Base-by-base conservation (phyloP, 2,329 filamentous ascomycete genomes). In the Fusarium tricinctum region DNA sequence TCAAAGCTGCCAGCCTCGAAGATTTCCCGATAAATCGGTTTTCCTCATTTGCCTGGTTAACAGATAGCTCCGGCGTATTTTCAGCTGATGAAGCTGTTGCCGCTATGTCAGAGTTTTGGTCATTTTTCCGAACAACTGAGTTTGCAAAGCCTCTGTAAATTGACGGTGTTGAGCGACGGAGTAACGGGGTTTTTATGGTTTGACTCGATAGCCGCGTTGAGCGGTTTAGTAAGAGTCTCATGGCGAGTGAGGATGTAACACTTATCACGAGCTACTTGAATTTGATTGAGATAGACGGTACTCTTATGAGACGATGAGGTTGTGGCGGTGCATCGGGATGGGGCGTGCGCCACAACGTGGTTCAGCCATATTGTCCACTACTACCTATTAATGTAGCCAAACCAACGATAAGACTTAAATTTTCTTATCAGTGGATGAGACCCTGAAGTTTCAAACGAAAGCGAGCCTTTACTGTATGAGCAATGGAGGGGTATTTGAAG, bases 1-100 rank as follows among this genome's bases (percentile, higher is more conserved):
- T 75, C 9, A 75, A 55, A n/a, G 72, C 62, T 4, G 72, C 60
- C 14, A 74, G 22, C n/a, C 72, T 67, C 2, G 72, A 73, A 2
- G 55, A 45, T 26, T 55, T 72, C 6, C n/a, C 58, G 2, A 13
- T n/a, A 12, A 38, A 32, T 12, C 54, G 26, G 3, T 46, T 17
- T 12, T 56, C 46, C 10, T 43, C 14, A 1, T 42, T 45, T 14
- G 20, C 20, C 42, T 33, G 19, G 3, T 22, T 42, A 23, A 42
- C 14, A 2, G 26, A 23, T 8, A 17, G 38, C 10, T 59, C 26
- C 8, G 35, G 5, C 8, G 47, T 38, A 17, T n/a, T 49, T 17
- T 42, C 33, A 35, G 55, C 19, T 23, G 50, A 9, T 17, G 56
- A 52, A 40, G 30, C 22, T 8, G 46, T 54, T 17, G 30, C 20